Percentiles rank a stretch among this genome's conserved stretches.
Conservation (phyloP, 176 grass and related monocot genomes). For the Oryza officinalis region DNA sequence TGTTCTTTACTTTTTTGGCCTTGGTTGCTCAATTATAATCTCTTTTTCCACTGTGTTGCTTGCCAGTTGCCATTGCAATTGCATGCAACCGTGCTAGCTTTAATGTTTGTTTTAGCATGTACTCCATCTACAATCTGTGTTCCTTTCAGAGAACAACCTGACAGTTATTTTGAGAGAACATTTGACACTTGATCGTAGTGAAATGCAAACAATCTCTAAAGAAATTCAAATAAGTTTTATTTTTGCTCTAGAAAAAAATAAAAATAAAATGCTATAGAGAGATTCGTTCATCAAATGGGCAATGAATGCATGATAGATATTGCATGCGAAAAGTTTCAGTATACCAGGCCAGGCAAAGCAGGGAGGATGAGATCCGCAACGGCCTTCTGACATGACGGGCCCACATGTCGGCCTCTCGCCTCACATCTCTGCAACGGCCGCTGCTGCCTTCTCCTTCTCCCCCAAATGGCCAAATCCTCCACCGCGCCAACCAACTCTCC, state of each 20-base stretch:
- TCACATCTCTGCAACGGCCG: not conserved
- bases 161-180: not conserved
- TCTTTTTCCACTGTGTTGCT: not conserved
- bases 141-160: no score
- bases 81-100: not conserved
- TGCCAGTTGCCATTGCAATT: not conserved
- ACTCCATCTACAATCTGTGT: no score
- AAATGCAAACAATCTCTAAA: not conserved
- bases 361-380: not conserved
- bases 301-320: constrained; percentile 1
- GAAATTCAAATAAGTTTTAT: not conserved
- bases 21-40: not conserved
- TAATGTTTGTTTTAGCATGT: not conserved
- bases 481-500: constrained; percentile 27
- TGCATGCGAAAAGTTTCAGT: no score
- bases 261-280: not conserved
- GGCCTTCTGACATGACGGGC: not conserved
- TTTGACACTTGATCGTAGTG: not conserved
- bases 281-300: not conserved
- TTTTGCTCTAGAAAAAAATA: not conserved
- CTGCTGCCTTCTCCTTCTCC: not conserved
- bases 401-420: not conserved
- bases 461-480: not conserved
- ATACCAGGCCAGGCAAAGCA: not conserved
- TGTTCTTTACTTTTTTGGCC: not conserved